These are phyloP conservation scores for Sarocladium brachiariae DNA, from an alignment of 2,329 filamentous ascomycete species.

Conservation along the genomic window DNA sequence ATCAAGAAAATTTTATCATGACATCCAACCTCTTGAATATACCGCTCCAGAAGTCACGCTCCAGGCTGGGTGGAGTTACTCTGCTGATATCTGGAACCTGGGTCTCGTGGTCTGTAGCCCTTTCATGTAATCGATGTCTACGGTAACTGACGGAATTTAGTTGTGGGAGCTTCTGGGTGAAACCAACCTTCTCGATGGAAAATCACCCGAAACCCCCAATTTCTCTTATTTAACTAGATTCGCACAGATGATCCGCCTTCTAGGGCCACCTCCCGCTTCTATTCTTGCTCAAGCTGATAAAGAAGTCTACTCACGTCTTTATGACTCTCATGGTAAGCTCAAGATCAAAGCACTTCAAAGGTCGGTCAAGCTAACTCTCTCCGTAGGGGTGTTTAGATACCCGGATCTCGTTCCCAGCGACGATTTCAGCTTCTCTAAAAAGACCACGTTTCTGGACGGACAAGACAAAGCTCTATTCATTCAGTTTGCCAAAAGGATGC, in stretches of 20 bases:
- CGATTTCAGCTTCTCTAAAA: constrained; percentile 15
- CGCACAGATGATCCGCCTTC: constrained; percentile 23
- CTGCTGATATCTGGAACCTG: constrained; percentile 25
- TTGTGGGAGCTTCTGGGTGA: constrained; percentile 24
- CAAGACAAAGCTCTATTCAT: constrained; percentile 20
- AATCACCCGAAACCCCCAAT: constrained; percentile 12
- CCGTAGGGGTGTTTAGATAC: constrained; percentile 17
- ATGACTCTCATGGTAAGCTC: constrained; percentile 16
- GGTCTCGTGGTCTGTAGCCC: constrained; percentile 20
- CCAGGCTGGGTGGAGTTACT: constrained; percentile 22
- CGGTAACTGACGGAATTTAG: constrained; percentile 13
- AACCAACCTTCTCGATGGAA: constrained; percentile 19
- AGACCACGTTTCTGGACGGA: constrained; percentile 17
- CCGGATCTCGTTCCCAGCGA: constrained; percentile 17
- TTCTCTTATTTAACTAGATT: constrained; percentile 21
- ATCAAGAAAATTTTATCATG: constrained; percentile 15
- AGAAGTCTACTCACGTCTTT: constrained; percentile 15
- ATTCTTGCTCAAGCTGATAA: constrained; percentile 18
- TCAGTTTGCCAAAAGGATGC: constrained; percentile 22
- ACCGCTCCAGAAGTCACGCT: constrained; percentile 25
- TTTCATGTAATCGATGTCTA: not conserved
- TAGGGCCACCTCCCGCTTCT: constrained; percentile 20
- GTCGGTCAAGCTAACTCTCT: constrained; percentile 3
- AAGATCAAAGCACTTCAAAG: not conserved
- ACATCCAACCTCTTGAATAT: constrained; percentile 24